Percentiles rank a stretch among this genome's conserved stretches.
These are phyloP conservation scores for Trichoderma sp. DNA, from an alignment of 2,329 filamentous ascomycete species.

Conservation along the genomic window DNA sequence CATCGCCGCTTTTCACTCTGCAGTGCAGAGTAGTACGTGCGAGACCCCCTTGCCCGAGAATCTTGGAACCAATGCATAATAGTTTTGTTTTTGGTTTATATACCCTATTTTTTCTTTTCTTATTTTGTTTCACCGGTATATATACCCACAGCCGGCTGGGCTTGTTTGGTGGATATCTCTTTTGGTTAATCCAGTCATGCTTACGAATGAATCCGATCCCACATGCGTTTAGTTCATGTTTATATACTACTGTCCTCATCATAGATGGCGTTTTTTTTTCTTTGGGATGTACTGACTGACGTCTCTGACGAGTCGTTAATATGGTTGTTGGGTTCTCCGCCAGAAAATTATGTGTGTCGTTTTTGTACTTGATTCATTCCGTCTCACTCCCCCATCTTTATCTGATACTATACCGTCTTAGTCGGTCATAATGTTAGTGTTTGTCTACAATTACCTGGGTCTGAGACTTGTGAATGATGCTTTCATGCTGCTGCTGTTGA, in stretches of 20 bases:
- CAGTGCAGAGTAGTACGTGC: neutral
- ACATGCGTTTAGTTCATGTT: slow-evolving; percentile 18
- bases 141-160: slow-evolving; percentile 17
- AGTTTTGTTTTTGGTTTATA: slow-evolving; percentile 17
- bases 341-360: neutral
- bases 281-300: neutral
- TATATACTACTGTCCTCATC: slow-evolving; percentile 9
- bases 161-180: slow-evolving; percentile 21
- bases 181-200: slow-evolving; percentile 15
- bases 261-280: slow-evolving; percentile 18
- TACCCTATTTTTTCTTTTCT: slow-evolving; percentile 4
- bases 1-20: neutral
- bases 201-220: slow-evolving; percentile 20
- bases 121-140: neutral
- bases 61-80: slow-evolving; percentile 6
- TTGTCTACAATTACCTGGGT: neutral
- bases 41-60: neutral
- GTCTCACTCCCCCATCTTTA: neutral
- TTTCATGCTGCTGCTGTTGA: neutral
- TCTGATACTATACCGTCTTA: neutral
- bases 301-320: neutral
- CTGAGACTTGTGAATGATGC: neutral
- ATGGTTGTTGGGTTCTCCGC: neutral
- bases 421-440: neutral
- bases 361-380: neutral